phyloP scores from a whole-genome alignment of 108 stramenopile species.

The Pseudonitzschia multistriata region DNA sequence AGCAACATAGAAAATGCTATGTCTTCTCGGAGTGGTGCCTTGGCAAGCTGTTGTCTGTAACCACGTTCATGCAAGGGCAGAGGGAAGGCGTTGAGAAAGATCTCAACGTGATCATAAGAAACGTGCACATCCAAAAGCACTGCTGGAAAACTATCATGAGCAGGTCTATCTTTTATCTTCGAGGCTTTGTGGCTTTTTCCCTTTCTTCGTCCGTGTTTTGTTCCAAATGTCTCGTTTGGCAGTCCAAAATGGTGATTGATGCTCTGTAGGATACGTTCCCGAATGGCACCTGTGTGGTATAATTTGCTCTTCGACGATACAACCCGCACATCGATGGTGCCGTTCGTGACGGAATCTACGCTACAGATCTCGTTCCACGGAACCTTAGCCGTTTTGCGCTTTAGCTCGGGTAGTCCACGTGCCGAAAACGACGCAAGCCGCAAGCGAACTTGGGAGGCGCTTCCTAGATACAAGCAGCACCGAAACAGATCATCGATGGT shows the following conservation, averaged over 20 bases:
- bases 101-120: constrained; percentile 52
- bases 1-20: constrained; percentile 67
- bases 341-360: background rate
- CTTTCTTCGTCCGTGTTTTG: background rate
- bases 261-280: constrained; percentile 49
- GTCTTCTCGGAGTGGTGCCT: constrained; percentile 82
- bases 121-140: constrained; percentile 50
- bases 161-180: background rate
- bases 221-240: background rate
- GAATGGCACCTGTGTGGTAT: constrained; percentile 64
- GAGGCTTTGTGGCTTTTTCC: background rate
- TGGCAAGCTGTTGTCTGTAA: constrained; percentile 60
- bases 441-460: constrained; percentile 59
- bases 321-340: constrained; percentile 48
- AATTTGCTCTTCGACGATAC: constrained; percentile 62
- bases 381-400: constrained; percentile 58
- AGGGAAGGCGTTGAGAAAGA: constrained; percentile 54
- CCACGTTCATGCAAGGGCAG: constrained; percentile 72
- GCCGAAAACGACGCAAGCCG: constrained; percentile 47
- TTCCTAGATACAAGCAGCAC: constrained; percentile 62
- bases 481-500: constrained; percentile 37
- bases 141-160: constrained; percentile 5
- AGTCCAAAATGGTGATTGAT: constrained; percentile 34
- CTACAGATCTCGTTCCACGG: constrained; percentile 41
- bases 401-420: constrained; percentile 59